Percentiles rank a stretch among this genome's conserved stretches.
These are phyloP conservation scores for Xylaria sp. DNA, from an alignment of 2,329 filamentous ascomycete genomes.

Conservation along the genomic window DNA sequence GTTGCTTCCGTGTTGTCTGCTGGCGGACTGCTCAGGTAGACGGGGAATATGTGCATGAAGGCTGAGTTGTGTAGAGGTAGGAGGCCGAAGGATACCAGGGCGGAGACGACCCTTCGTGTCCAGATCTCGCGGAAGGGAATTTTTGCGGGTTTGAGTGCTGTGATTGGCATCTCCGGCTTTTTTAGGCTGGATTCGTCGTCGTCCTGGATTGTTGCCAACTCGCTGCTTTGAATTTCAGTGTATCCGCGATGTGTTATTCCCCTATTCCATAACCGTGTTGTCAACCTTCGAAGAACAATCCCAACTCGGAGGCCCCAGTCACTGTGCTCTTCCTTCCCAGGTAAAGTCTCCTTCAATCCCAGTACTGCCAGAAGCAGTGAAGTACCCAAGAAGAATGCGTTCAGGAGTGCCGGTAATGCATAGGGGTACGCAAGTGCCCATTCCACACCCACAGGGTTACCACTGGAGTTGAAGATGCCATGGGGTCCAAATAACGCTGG, in stretches of 20 bases:
- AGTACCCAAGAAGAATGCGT: constrained; percentile 32
- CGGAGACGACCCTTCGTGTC: constrained; percentile 33
- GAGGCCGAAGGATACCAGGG: constrained; percentile 37
- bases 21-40: constrained; percentile 54
- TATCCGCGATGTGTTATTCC: constrained; percentile 3
- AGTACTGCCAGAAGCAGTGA: constrained; percentile 33
- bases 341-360: constrained; percentile 36
- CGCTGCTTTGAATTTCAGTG: constrained; percentile 8
- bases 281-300: constrained; percentile 14
- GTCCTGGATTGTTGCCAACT: constrained; percentile 19
- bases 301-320: constrained; percentile 22
- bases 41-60: constrained; percentile 58
- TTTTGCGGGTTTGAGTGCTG: background rate
- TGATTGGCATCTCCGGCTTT: constrained; percentile 10
- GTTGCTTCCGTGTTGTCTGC: constrained; percentile 37
- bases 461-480: constrained; percentile 32
- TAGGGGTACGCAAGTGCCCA: constrained; percentile 42
- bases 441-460: constrained; percentile 30
- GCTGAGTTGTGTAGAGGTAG: constrained; percentile 59
- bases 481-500: constrained; percentile 36
- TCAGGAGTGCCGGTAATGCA: constrained; percentile 39
- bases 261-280: background rate
- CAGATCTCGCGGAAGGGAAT: constrained; percentile 25
- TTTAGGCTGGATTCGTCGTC: constrained; percentile 12
- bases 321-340: constrained; percentile 27